Conservation (phyloP, 2,329 filamentous ascomycete species). For the Mariannaea sp. region DNA sequence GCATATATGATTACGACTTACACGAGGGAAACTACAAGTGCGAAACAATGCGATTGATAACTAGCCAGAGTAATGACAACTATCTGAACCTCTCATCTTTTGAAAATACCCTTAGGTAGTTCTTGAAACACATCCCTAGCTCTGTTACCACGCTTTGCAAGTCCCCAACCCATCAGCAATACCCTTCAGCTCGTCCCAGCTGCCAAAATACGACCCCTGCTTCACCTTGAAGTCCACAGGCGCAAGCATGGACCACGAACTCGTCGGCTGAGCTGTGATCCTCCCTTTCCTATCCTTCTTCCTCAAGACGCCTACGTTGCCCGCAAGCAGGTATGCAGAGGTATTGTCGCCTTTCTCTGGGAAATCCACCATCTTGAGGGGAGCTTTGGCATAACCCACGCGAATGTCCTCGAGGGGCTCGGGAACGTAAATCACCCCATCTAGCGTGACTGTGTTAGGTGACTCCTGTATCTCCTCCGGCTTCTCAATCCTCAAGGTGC, state of each 20-base stretch:
- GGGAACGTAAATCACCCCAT: conserved; percentile 39
- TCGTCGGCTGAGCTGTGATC: conserved; percentile 43
- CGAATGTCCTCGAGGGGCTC: conserved; percentile 39
- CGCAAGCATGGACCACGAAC: conserved; percentile 49
- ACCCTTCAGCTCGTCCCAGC: conserved; percentile 26
- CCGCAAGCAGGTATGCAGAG: conserved; percentile 45
- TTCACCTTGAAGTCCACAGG: conserved; percentile 39
- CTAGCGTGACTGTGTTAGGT: conserved; percentile 29
- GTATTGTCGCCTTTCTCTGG: conserved; percentile 34
- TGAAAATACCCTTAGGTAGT: too few relatives aligned
- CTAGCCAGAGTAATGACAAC: too few relatives aligned
- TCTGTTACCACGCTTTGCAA: background rate
- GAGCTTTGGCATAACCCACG: conserved; percentile 47
- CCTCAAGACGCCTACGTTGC: conserved; percentile 44
- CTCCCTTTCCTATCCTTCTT: conserved; percentile 26
- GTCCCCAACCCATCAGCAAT: conserved; percentile 14
- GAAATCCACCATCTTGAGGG: conserved; percentile 46
- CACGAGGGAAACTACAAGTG: too few relatives aligned
- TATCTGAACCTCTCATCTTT: too few relatives aligned
- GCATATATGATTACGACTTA: too few relatives aligned
- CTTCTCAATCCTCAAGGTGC: conserved; percentile 32
- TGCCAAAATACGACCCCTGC: conserved; percentile 26
- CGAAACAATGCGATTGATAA: too few relatives aligned
- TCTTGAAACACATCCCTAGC: too few relatives aligned
- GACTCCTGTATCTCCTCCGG: conserved; percentile 3